Evolutionary conservation across 345 rosid genomes (phyloP), one percentile per base, ranked within the genome.

Genomic region (Mangifera indica): DNA sequence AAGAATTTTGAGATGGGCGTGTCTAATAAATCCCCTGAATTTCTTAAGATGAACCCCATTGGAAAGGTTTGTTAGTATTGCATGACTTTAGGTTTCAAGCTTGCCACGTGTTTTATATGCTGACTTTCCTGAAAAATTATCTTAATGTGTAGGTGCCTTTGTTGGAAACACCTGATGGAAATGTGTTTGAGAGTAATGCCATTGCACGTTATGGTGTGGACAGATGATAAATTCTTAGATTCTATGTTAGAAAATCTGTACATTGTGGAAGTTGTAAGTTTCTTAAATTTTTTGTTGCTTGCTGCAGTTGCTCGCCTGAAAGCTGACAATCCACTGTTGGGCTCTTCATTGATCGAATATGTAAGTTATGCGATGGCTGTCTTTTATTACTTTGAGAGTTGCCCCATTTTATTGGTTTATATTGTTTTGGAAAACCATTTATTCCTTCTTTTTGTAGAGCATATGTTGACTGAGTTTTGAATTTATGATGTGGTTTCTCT

Each of bases 171-270:
- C 93, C 97, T 1, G 93, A 95, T 24, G 97, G 98, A 67, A 76
- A 94, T 21, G 52, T 95, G 4, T 93, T 89, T 34, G 99, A 95
- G 91, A 93, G 99, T 87, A 95, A 95, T 83, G 93, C 99, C 29
- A 95, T 95, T 66, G 89, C 98, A 18, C 88, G 96, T 1, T 93
- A 89, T 63, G 97, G 99, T 95, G 61, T 79, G 80, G 57, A n/a
- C 54, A 60, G 6, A 14, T 5, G 42, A 37, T 37, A 37, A 37
- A 7, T 37, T 46, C 32, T 55, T 45, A 9, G 72, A 13, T 55
- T 64, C 21, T 74, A 11, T 40, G 4, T 18, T 13, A 2, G 37
- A n/a, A 42, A 56, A 24, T 44, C 20, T 25, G 22, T 55, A 42
- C 9, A 40, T 54, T 7, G 2, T 69, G 22, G 10, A 42, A 42